Percentiles rank a stretch among this genome's conserved stretches.
These are phyloP conservation scores for Phytopythium kandeliae DNA, from an alignment of 352 stramenopile species.

Conservation along the genomic window DNA sequence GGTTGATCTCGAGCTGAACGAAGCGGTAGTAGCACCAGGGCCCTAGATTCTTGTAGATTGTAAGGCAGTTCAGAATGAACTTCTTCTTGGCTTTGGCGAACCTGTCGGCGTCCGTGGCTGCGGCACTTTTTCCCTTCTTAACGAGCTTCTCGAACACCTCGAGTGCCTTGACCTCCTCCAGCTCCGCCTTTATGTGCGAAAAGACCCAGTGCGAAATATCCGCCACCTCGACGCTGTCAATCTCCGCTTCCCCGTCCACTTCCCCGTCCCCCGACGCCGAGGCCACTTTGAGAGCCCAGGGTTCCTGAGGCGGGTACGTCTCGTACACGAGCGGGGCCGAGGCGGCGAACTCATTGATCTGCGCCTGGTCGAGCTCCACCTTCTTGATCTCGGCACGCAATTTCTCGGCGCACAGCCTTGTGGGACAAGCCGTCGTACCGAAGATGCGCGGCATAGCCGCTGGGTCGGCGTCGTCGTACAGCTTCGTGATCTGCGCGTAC, in stretches of 20 bases:
- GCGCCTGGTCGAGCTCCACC: conserved; percentile 49
- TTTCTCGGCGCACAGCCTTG: conserved; percentile 62
- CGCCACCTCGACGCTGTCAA: not conserved
- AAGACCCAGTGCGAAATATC: conserved; percentile 20
- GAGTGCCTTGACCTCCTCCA: conserved; percentile 41
- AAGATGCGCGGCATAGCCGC: conserved; percentile 67
- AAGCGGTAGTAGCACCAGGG: conserved; percentile 75
- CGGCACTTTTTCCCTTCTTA: conserved; percentile 42
- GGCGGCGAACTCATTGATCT: conserved; percentile 58
- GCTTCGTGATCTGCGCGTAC: conserved; percentile 85
- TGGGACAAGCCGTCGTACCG: conserved; percentile 76
- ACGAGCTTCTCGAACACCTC: conserved; percentile 43
- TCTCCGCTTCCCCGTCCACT: no score
- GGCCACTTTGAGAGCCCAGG: conserved; percentile 10
- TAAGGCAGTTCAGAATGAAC: conserved; percentile 51
- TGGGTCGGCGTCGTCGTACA: conserved; percentile 47
- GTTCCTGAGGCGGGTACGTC: conserved; percentile 35
- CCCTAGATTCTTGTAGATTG: conserved; percentile 56
- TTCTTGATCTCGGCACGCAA: conserved; percentile 68
- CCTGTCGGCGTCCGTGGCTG: conserved; percentile 24
- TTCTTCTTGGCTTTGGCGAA: conserved; percentile 44
- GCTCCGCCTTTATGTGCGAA: conserved; percentile 31
- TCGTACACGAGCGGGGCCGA: conserved; percentile 61
- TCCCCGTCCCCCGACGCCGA: not conserved
- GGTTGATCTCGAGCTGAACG: conserved; percentile 66